Conservation (phyloP, 1,139 yeast genomes). For the Lodderomyces beijingensis region DNA sequence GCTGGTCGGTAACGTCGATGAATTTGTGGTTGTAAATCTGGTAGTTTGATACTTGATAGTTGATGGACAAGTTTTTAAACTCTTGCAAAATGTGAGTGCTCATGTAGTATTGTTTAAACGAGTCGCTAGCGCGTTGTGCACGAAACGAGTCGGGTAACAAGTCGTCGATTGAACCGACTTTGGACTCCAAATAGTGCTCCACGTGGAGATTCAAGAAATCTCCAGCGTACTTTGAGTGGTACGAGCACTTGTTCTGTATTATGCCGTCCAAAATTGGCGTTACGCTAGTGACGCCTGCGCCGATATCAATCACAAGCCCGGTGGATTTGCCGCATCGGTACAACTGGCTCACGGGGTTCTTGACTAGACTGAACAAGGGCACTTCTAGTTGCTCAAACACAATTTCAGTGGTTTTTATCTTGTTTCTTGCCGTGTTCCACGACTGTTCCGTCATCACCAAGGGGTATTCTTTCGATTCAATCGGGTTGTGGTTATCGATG, state of each 20-base stretch:
- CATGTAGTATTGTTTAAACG: constrained; percentile 45
- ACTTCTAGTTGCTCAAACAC: constrained; percentile 64
- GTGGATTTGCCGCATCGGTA: constrained; percentile 66
- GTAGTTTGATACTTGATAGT: constrained; percentile 28
- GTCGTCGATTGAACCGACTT: constrained; percentile 21
- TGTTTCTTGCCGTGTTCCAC: constrained; percentile 56
- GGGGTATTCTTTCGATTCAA: constrained; percentile 53
- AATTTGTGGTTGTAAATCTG: constrained; percentile 46
- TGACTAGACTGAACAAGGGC: constrained; percentile 64
- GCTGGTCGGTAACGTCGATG: constrained; percentile 35
- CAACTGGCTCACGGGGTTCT: constrained; percentile 65
- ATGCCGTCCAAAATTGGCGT: constrained; percentile 73
- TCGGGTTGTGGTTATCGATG: constrained; percentile 39
- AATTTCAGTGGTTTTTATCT: constrained; percentile 49
- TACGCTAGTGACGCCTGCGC: constrained; percentile 55
- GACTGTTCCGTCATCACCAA: constrained; percentile 62
- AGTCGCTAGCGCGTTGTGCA: constrained; percentile 26
- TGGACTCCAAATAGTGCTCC: constrained; percentile 33
- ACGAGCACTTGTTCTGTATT: constrained; percentile 55
- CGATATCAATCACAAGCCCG: constrained; percentile 67
- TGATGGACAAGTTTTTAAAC: constrained; percentile 18
- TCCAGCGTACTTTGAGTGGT: constrained; percentile 64
- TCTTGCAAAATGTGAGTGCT: constrained; percentile 42
- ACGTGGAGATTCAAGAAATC: constrained; percentile 60
- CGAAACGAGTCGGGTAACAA: constrained; percentile 25